Conservation (phyloP, 192 early-diverging fungal species). For the Mortierella claussenii region DNA sequence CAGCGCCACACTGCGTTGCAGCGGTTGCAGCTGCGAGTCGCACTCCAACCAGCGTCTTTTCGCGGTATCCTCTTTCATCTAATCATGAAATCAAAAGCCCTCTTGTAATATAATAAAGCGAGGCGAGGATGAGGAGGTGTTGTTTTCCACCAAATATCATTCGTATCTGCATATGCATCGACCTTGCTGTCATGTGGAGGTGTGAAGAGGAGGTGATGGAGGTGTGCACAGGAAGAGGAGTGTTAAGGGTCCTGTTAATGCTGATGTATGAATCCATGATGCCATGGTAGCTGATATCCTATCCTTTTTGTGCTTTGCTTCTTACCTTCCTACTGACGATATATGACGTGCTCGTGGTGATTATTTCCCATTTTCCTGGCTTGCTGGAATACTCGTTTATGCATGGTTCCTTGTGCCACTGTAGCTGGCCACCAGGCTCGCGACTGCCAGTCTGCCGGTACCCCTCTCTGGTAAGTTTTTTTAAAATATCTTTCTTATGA, state of each 20-base stretch:
- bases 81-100: conserved; percentile 21
- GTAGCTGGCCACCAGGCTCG: conserved; percentile 65
- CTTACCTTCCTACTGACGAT: conserved; percentile 1
- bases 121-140: conserved; percentile 54
- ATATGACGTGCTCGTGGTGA: neutral
- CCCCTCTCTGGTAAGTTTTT: conserved; percentile 57
- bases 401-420: neutral
- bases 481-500: too few species aligned
- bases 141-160: conserved; percentile 30
- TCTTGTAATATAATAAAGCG: conserved; percentile 50
- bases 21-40: neutral
- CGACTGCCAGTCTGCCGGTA: conserved; percentile 59
- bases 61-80: conserved; percentile 25
- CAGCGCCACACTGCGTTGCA: too few species aligned
- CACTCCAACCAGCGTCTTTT: neutral
- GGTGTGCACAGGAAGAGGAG: conserved; percentile 1
- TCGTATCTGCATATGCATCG: conserved; percentile 13
- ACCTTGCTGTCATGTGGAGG: conserved; percentile 9
- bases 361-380: neutral
- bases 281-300: too few species aligned
- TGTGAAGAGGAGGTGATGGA: conserved; percentile 15
- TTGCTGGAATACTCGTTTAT: neutral
- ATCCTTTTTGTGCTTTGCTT: conserved; percentile 13
- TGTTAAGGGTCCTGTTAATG: conserved; percentile 14
- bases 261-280: too few species aligned